Conservation (phyloP, 495 filamentous ascomycete genomes). For the Neurospora terricola region DNA sequence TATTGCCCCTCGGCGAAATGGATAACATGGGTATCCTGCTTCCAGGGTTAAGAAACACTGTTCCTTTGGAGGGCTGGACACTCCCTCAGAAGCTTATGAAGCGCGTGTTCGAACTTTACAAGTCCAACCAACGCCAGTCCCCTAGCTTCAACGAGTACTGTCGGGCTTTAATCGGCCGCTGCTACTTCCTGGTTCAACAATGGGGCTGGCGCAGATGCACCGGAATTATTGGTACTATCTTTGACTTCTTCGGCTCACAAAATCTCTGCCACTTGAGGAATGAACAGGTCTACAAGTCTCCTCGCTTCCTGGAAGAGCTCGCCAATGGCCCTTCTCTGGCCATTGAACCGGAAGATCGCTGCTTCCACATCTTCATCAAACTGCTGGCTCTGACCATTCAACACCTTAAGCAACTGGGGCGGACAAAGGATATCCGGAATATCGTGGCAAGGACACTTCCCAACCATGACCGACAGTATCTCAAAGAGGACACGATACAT, state of each 20-base stretch:
- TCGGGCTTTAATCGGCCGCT: conserved; percentile 60
- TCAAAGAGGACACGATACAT: conserved; percentile 66
- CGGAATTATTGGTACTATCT: conserved; percentile 65
- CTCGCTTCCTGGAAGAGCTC: conserved; percentile 67
- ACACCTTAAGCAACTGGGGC: conserved; percentile 45
- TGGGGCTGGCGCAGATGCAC: conserved; percentile 88
- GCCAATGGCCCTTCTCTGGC: conserved; percentile 49
- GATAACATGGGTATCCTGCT: conserved; percentile 55
- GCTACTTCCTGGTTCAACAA: conserved; percentile 62
- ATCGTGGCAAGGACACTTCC: conserved; percentile 73
- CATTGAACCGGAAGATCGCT: conserved; percentile 59
- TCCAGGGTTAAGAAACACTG: conserved; percentile 43
- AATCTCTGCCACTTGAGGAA: conserved; percentile 62
- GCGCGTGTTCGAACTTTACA: conserved; percentile 57
- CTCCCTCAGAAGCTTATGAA: conserved; percentile 55
- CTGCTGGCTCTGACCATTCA: conserved; percentile 62
- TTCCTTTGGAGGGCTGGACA: conserved; percentile 59
- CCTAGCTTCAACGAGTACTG: conserved; percentile 75
- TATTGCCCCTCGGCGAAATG: conserved; percentile 70
- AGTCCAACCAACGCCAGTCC: conserved; percentile 42
- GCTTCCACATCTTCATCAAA: conserved; percentile 91
- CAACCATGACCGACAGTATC: conserved; percentile 79
- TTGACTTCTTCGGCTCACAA: conserved; percentile 82
- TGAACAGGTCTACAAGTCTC: conserved; percentile 68
- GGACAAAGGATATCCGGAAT: conserved; percentile 64